Evolutionary conservation across 179 eudicot genomes (phyloP), one percentile per base, ranked within the genome.

Genomic region (Pouteria campechiana): DNA sequence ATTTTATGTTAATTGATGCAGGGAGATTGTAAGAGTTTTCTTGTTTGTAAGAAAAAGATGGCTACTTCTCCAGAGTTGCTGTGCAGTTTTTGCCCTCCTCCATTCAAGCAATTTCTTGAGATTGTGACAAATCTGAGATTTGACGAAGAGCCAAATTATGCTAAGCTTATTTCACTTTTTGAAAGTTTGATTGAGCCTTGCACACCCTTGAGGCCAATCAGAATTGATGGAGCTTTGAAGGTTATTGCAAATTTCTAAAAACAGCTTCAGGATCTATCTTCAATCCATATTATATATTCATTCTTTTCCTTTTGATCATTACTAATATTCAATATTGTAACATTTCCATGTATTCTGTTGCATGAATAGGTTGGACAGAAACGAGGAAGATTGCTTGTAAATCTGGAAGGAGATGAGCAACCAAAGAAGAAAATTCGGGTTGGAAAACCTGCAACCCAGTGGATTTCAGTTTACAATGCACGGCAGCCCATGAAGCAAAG

Each of bases 11-110:
- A 6, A 25, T 35, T n/a, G n/a, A 35, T 19, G n/a, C 66, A 86
- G 96, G 96, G 96, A 18, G 96, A 86, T 60, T 82, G 79, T 64
- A 86, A 86, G 69, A 76, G 96, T 65, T 86, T 86, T 40, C 85
- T 86, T 48, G 96, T 86, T 31, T 86, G 85, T 41, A 86, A 82
- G 61, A 86, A 86, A 72, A 86, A 86, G 48, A 86, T 86, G 96
- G 75, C 78, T 25, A 86, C 89, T 60, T 74, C 96, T 39, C 89
- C 93, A 0, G 96, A 82, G 61, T 57, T 76, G 70, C 75, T 86
- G 89, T 86, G 96, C 33, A 78, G 89, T 76, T 86, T 86, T 64
- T 86, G 89, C 61, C 96, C 96, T 8, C 63, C 89, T 28, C 93
- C 96, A 24, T 86, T 78, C 40, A 82, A 69, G 37, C 78, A 53